Base-by-base conservation (phyloP, 495 filamentous ascomycete genomes). In the Astrothelium subdiscretum region DNA sequence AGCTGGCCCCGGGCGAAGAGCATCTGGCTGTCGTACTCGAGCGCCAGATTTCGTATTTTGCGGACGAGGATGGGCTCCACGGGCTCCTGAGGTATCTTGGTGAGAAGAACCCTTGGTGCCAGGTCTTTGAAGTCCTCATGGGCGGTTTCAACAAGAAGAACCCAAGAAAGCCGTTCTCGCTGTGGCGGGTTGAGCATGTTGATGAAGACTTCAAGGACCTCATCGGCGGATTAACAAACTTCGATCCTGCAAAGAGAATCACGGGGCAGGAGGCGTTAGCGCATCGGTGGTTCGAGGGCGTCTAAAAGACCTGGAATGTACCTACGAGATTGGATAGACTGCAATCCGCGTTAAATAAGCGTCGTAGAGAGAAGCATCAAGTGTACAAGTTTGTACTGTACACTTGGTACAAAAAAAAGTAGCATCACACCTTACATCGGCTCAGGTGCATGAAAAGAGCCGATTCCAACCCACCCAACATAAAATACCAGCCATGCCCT, bases 1-100 rank as follows among this genome's bases (percentile, higher is more conserved):
- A 72, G 60, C 48, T 72, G 48, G 65, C 64, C 29, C 65, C 68
- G 60, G 74, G 77, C 62, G 76, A 76, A 48, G 76, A 78, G 65
- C 77, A 76, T 31, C 77, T 81, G 64, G 77, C 77, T 63, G 67
- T 75, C 51, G 72, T 73, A 18, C 67, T 76, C 24, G 71, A 73
- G 62, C 76, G 78, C 26, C 77, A 80, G 61, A 73, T 79, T 18
- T 81, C 78, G 1, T 79, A 78, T 62, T 81, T 80, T 68, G 78
- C 74, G 59, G 74, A 81, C 58, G 62, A 62, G 71, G 66, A 79
- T 12, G 70, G 74, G 20, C 52, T 77, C 42, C 62, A 71, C 64
- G 74, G 51, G 48, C 62, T 77, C 48, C 64, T 77, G 44, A 70
- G 67, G 51, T 54, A 74, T 58, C 69, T 77, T 31, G 77, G 74